phyloP scores from a whole-genome alignment of 306 rosid genomes.

The Benincasa hispida region DNA sequence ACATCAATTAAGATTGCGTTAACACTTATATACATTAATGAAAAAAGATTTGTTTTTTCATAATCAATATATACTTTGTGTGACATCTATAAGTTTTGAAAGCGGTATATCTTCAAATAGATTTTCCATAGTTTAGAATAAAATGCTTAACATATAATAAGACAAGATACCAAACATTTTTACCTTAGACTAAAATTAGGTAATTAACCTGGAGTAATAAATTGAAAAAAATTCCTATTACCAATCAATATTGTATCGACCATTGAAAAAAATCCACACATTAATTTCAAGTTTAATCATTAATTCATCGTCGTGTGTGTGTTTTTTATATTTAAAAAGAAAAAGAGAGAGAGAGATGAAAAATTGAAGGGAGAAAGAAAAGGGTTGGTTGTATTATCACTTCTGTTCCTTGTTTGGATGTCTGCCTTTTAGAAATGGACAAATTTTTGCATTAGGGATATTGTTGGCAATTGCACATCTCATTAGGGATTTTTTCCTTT shows the following conservation, averaged over 20 bases:
- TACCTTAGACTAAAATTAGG: no score
- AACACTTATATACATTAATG: no score
- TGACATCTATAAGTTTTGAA: no score
- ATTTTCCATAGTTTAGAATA: no score
- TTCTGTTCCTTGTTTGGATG: neutral
- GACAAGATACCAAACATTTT: no score
- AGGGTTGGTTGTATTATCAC: neutral
- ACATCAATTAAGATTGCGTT: no score
- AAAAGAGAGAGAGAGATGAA: neutral
- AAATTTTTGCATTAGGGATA: neutral
- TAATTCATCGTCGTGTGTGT: neutral
- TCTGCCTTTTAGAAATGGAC: neutral
- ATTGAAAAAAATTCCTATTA: neutral
- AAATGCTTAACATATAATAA: no score
- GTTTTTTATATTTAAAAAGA: neutral
- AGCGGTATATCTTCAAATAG: no score
- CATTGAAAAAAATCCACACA: neutral
- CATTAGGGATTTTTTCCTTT: neutral
- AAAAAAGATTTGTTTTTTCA: no score
- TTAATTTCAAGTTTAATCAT: neutral
- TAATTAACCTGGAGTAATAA: no score
- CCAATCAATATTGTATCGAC: neutral
- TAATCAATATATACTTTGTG: no score
- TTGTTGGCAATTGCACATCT: neutral
- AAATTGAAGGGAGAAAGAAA: neutral